Percentiles rank a stretch among this genome's conserved stretches.
Conservation (phyloP, 148 eudicot species). For the Drosera capensis region DNA sequence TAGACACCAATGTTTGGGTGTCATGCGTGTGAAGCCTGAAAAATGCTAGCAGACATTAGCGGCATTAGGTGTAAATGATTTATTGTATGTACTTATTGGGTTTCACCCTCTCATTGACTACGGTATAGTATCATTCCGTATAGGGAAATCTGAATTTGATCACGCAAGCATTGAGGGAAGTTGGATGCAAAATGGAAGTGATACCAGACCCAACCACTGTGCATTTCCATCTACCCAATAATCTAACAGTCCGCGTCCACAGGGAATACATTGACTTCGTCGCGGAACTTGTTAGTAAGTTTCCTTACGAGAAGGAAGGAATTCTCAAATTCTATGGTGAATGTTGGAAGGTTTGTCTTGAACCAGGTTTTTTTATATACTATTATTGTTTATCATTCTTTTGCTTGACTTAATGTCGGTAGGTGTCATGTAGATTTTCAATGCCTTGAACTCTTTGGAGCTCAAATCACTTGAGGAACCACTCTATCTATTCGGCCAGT, state of each 20-base stretch:
- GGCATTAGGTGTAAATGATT: no score
- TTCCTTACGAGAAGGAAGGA: slow-evolving; percentile 87
- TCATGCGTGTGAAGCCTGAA: no score
- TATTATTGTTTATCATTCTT: slow-evolving; percentile 7
- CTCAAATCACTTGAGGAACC: slow-evolving; percentile 97
- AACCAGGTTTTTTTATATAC: slow-evolving; percentile 17
- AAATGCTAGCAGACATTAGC: no score
- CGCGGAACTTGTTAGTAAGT: slow-evolving; percentile 53
- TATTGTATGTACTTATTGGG: neutral
- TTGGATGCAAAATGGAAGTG: slow-evolving; percentile 77
- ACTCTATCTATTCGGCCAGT: slow-evolving; percentile 88
- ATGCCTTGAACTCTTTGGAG: slow-evolving; percentile 87
- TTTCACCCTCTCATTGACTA: neutral
- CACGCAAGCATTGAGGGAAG: slow-evolving; percentile 87
- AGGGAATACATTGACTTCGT: slow-evolving; percentile 66
- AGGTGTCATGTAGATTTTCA: slow-evolving; percentile 46
- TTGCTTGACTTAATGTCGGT: slow-evolving; percentile 7
- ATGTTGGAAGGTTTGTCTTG: slow-evolving; percentile 89
- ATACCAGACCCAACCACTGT: slow-evolving; percentile 98
- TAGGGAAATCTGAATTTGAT: slow-evolving; percentile 95
- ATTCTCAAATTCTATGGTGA: slow-evolving; percentile 65
- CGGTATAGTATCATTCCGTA: slow-evolving; percentile 7
- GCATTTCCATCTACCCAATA: slow-evolving; percentile 83
- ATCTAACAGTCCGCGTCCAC: slow-evolving; percentile 75
- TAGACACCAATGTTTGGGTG: no score